Conservation (phyloP, 352 stramenopile species). For the Thraustotheca clavata region DNA sequence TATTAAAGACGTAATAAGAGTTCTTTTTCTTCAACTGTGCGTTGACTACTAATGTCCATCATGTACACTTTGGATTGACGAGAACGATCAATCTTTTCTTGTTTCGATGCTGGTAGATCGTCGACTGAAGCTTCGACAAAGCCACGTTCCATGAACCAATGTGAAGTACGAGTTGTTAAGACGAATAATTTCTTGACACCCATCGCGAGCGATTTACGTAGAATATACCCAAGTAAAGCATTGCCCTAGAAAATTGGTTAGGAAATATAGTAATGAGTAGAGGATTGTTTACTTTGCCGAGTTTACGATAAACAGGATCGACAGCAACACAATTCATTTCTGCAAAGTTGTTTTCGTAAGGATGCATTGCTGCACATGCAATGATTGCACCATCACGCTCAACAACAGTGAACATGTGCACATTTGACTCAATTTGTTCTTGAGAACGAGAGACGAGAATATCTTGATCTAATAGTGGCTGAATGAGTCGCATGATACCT, state of each 20-base stretch:
- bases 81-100: conserved; percentile 67
- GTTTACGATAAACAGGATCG: conserved; percentile 75
- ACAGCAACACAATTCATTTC: conserved; percentile 89
- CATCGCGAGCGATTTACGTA: conserved; percentile 79
- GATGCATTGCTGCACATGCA: conserved; percentile 79
- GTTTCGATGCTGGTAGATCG: conserved; percentile 78
- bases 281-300: conserved; percentile 45
- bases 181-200: conserved; percentile 92
- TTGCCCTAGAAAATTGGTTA: conserved; percentile 48
- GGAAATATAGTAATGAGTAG: not conserved
- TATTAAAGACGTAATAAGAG: conserved; percentile 39
- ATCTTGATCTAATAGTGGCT: conserved; percentile 80
- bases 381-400: conserved; percentile 86
- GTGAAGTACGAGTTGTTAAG: conserved; percentile 96
- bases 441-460: conserved; percentile 81
- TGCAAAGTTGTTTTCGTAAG: conserved; percentile 84
- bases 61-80: conserved; percentile 85
- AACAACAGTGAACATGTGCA: conserved; percentile 82
- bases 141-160: conserved; percentile 97
- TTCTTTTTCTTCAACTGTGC: conserved; percentile 75
- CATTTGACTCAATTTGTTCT: conserved; percentile 84
- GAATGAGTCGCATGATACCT: conserved; percentile 81
- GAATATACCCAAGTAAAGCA: conserved; percentile 85
- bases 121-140: conserved; percentile 88
- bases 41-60: conserved; percentile 81